These are phyloP conservation scores for Calonectria pseudoturangicola DNA, from an alignment of 2,329 filamentous ascomycete genomes.

Conservation along the genomic window DNA sequence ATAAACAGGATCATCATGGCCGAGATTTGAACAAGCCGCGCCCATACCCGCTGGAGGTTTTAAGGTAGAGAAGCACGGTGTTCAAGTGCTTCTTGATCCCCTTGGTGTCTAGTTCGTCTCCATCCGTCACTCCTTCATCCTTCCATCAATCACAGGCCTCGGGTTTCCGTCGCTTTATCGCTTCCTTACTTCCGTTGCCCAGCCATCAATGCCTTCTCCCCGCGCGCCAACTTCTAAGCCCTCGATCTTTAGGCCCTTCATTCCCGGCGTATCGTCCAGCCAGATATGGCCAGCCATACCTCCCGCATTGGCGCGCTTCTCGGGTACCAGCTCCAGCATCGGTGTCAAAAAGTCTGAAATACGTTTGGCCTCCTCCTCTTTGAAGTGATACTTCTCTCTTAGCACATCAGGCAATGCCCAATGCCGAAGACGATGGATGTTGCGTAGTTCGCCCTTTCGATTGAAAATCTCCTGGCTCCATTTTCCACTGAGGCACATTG, in stretches of 20 bases:
- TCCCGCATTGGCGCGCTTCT: constrained; percentile 93
- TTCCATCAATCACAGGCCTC: constrained; percentile 8
- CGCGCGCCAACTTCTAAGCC: constrained; percentile 85
- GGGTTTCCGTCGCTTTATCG: constrained; percentile 68
- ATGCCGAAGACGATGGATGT: constrained; percentile 96
- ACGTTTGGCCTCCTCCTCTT: constrained; percentile 84
- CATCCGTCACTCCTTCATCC: constrained; percentile 47
- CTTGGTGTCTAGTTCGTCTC: constrained; percentile 34
- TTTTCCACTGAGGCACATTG: constrained; percentile 92
- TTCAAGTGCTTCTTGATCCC: constrained; percentile 38
- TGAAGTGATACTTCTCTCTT: constrained; percentile 97
- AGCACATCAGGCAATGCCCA: constrained; percentile 97
- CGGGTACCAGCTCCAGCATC: constrained; percentile 92
- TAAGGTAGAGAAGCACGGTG: constrained; percentile 38
- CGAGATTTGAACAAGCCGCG: constrained; percentile 45
- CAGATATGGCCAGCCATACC: constrained; percentile 93
- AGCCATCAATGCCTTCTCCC: constrained; percentile 95
- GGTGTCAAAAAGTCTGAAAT: constrained; percentile 89
- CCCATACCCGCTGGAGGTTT: constrained; percentile 37
- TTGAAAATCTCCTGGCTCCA: constrained; percentile 99
- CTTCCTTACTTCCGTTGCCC: constrained; percentile 92
- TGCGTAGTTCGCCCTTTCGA: constrained; percentile 95
- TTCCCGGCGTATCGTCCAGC: constrained; percentile 89
- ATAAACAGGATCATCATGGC: constrained; percentile 36
- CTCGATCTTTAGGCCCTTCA: constrained; percentile 86